Percentiles rank a stretch among this genome's conserved stretches.
phyloP scores from a whole-genome alignment of 352 stramenopile genomes.

The Salisapilia sapeloensis region DNA sequence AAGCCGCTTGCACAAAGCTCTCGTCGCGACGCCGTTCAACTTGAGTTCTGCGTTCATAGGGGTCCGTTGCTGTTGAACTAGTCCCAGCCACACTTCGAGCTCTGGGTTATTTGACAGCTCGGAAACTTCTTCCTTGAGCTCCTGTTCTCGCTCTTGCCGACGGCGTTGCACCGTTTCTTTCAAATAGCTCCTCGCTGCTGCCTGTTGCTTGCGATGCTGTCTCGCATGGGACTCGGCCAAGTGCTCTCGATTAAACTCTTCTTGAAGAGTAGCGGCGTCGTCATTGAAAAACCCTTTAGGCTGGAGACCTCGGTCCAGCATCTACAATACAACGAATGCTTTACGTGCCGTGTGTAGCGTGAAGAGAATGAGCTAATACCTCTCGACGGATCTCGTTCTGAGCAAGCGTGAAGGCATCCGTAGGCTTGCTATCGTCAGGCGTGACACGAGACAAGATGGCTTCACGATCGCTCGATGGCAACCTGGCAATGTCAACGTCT shows the following conservation, averaged over 20 bases:
- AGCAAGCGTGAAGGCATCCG: constrained; percentile 48
- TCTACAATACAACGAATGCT: too few relatives aligned
- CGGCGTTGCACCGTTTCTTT: constrained; percentile 55
- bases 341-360: too few relatives aligned
- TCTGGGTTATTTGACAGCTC: constrained; percentile 43
- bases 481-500: constrained; percentile 42
- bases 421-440: constrained; percentile 40
- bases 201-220: constrained; percentile 45
- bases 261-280: constrained; percentile 56
- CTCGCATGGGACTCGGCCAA: constrained; percentile 37
- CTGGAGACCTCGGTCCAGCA: constrained; percentile 72
- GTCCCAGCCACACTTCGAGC: constrained; percentile 55
- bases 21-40: constrained; percentile 25
- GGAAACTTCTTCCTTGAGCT: constrained; percentile 59
- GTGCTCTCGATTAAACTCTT: constrained; percentile 65
- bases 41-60: constrained; percentile 31
- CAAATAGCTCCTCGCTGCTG: constrained; percentile 57
- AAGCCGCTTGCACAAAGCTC: constrained; percentile 51
- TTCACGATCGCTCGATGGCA: constrained; percentile 40
- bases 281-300: constrained; percentile 78
- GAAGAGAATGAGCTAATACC: constrained; percentile 8
- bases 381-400: constrained; percentile 75
- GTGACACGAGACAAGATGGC: constrained; percentile 51
- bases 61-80: constrained; percentile 34
- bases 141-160: constrained; percentile 39